Evolutionary conservation across 495 filamentous ascomycete species (phyloP), one percentile per base, ranked within the genome.

Genomic region (Penicillium steckii): DNA sequence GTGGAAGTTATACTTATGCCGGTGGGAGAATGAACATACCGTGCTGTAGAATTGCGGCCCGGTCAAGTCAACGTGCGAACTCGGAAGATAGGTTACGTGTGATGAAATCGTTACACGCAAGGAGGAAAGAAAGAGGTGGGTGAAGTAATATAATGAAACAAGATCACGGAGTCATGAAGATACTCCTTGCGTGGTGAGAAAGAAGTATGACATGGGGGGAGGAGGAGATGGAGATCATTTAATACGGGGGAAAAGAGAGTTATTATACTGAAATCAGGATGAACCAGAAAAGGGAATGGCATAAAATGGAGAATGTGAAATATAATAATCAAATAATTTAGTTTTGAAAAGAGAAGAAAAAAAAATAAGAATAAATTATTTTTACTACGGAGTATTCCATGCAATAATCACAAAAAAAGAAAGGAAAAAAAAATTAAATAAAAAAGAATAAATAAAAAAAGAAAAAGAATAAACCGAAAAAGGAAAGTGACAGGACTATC

Each of bases 41-140:
- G 42, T 42, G 52, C 57, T 59, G 56, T 64, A 33, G 53, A 47
- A 56, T 64, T 57, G 55, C 61, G 58, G 61, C 52, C 58, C 61
- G 61, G 44, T 48, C 49, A 58, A 49, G 46, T 46, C 56, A 60
- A 60, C 35, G 52, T 56, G 51, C 57, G 52, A 58, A 58, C 54
- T 52, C 50, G 51, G 46, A 27, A 40, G 50, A 5, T 38, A 61
- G 59, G 58, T 55, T 61, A 59, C 52, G 52, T 61, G 58, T 46
- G 35, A 49, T 37, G 46, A 44, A 38, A 17, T 23, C 44, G 13
- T 19, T 18, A n/a, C n/a, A 33, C 55, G 60, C 51, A 63, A 60
- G 53, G 60, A 49, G 26, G 38, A 27, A 18, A n/a, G 27, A 5
- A n/a, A 10, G 22, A 23, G 18, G 24, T 17, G 46, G 19, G 18